These are phyloP conservation scores for Favolaschia claudopus DNA, from an alignment of 768 basidiomycete species.

Conservation along the genomic window DNA sequence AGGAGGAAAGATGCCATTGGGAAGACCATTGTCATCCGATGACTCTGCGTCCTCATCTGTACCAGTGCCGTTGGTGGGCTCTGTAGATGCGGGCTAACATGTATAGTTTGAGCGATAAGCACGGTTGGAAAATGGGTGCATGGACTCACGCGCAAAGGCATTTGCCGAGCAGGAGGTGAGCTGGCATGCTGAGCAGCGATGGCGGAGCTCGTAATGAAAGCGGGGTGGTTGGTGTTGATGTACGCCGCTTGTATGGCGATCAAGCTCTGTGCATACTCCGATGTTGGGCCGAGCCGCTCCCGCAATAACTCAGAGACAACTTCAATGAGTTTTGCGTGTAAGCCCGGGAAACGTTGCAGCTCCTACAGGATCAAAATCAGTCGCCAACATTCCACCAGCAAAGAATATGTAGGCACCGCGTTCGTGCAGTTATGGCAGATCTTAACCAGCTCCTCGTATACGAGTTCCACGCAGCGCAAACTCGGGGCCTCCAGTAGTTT, in stretches of 20 bases:
- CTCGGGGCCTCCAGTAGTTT: conserved; percentile 94
- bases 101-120: conserved; percentile 16
- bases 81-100: conserved; percentile 67
- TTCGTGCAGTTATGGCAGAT: conserved; percentile 99
- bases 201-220: conserved; percentile 86
- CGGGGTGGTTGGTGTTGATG: conserved; percentile 99
- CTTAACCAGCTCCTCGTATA: conserved; percentile 99
- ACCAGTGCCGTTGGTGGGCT: conserved; percentile 63
- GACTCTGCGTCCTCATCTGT: conserved; percentile 70
- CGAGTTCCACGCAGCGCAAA: conserved; percentile 94
- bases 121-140: conserved; percentile 11
- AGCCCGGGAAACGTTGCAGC: conserved; percentile 91
- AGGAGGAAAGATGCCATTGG: conserved; percentile 60
- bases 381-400: not conserved
- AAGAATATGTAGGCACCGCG: conserved; percentile 60
- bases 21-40: conserved; percentile 60
- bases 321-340: conserved; percentile 94
- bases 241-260: conserved; percentile 98
- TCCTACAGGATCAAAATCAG: conserved; percentile 61
- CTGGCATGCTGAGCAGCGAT: conserved; percentile 59
- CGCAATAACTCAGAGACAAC: conserved; percentile 95
- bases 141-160: conserved; percentile 66
- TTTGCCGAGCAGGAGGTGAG: conserved; percentile 50
- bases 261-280: conserved; percentile 94
- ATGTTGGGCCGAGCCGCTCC: conserved; percentile 95